Base-by-base conservation (phyloP, 257 asterid genomes). In the Fraxinus anomala region DNA sequence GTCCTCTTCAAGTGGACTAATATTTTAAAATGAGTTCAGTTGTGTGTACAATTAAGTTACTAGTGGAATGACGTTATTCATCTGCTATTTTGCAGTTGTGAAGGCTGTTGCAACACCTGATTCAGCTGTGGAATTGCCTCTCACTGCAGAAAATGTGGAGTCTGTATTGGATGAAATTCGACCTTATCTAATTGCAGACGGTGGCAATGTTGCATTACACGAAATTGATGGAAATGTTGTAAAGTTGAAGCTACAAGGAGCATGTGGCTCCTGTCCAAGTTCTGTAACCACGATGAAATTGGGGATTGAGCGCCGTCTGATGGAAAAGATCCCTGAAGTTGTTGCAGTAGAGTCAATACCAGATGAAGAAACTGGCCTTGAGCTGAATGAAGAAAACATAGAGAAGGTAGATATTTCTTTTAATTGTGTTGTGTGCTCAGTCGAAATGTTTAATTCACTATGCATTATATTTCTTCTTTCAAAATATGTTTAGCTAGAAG, bases 261-360 rank as follows among this genome's bases (percentile, higher is more conserved):
- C 99, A 0, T 96, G 99, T 84, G 99, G 99, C 70, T 96, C 99
- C 37, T 93, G 99, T 76, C 99, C 99, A 13, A 96, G 99, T 81
- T 74, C 99, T 73, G 87, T 83, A 51, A 78, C 80, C 78, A 96
- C 99, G 0, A 90, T 96, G 99, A 96, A 96, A 82, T 61, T 96
- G 92, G 99, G 99, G 68, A 93, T 96, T 80, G 99, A 96, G 82
- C 95, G 95, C 10, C 95, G 95, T 34, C 83, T 92, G 51, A 90
- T 93, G 97, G 99, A 96, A 81, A 96, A 89, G 90, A 89, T 96
- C 71, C 99, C 99, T 51, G 96, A 89, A 83, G 86, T 96, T 51
- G 92, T 93, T 82, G 95, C 98, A 1, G 98, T 96, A 83, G 99
- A 96, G 87, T 74, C 98, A 47, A 81, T 93, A 40, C 91, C 97